Percentiles rank a stretch among this genome's conserved stretches.
Evolutionary conservation across 495 filamentous ascomycete species (phyloP).

Genomic region (Chlorociboria aeruginascens): DNA sequence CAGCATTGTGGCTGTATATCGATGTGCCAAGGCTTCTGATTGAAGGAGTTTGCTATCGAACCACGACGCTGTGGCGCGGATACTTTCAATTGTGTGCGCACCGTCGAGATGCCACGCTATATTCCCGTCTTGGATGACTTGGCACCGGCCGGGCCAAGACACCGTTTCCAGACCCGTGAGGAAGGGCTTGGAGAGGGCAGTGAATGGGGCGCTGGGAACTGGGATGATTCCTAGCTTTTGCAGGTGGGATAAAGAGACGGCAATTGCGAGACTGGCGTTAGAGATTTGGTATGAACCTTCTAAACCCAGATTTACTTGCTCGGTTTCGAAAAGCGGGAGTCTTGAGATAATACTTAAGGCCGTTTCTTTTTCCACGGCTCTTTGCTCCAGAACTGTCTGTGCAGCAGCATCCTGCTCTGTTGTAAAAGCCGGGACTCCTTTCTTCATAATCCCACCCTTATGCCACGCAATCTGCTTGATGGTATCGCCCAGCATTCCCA

Average conservation of each 20-base stretch:
- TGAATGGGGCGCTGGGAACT: conserved; percentile 20
- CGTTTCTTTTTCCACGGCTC: conserved; percentile 54
- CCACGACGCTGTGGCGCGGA: conserved; percentile 69
- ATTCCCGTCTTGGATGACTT: conserved; percentile 37
- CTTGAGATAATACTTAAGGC: conserved; percentile 15
- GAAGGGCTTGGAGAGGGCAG: conserved; percentile 18
- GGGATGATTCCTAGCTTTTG: conserved; percentile 57
- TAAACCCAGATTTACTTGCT: conserved; percentile 47
- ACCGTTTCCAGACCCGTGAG: conserved; percentile 26
- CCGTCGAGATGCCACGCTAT: conserved; percentile 73
- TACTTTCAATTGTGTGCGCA: conserved; percentile 82
- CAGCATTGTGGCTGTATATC: conserved; percentile 32
- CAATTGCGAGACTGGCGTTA: conserved; percentile 77
- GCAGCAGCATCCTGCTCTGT: conserved; percentile 60
- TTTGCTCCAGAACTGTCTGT: conserved; percentile 49
- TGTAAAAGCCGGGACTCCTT: conserved; percentile 55
- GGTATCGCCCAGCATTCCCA: conserved; percentile 67
- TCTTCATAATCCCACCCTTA: conserved; percentile 87
- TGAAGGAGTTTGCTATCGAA: conserved; percentile 50
- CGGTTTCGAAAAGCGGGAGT: conserved; percentile 6
- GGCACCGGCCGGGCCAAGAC: conserved; percentile 33
- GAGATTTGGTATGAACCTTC: conserved; percentile 68
- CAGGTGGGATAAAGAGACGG: conserved; percentile 51
- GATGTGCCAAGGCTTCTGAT: conserved; percentile 54
- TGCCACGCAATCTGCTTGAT: conserved; percentile 96